Base-by-base conservation (phyloP, 192 early-diverging fungal species). In the Lobosporangium transversale region DNA sequence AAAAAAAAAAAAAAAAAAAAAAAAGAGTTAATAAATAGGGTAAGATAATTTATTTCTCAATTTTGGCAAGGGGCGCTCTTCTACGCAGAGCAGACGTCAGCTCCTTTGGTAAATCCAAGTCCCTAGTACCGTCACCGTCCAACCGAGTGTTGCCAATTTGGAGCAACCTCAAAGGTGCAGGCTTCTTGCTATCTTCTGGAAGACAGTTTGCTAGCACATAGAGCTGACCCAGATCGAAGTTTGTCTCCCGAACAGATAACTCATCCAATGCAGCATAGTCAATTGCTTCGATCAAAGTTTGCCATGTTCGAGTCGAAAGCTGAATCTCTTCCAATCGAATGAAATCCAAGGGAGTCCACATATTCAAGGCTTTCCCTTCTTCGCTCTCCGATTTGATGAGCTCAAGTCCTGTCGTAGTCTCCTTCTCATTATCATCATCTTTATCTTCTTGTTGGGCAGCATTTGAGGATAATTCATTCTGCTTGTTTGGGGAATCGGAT, bases 181-280 rank as follows among this genome's bases (percentile, higher is more conserved):
- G 37, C 37, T 40, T 40, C 37, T 40, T 40, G 45, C 45, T 21
- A n/a, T 48, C n/a, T n/a, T 51, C 49, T 2, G 49, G 49, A 21
- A 51, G 5, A 15, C 23, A 21, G 5, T 51, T 21, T 9, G 21
- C 49, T 26, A 51, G 26, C 3, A 51, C 49, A 21, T 51, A 7
- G 23, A 51, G 49, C 21, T 51, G 24, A 21, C 29, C 21, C 3
- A 27, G 2, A 8, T 11, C 11, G 29, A 51, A 51, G 26, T 51
- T 27, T 10, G 5, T 27, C 5, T 27, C 24, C 26, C 24, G 5
- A 26, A 51, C 6, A 4, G 3, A 20, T 5, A 51, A 21, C 26
- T 21, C 21, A 9, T 51, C 49, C 49, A 51, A 15, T 27, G 23
- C 5, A 27, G 23, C 11, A 21, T 27, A 51, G 21, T 51, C 49